Evolutionary conservation across 208 protist species (phyloP).

Genomic region (Leishmania braziliensis): DNA sequence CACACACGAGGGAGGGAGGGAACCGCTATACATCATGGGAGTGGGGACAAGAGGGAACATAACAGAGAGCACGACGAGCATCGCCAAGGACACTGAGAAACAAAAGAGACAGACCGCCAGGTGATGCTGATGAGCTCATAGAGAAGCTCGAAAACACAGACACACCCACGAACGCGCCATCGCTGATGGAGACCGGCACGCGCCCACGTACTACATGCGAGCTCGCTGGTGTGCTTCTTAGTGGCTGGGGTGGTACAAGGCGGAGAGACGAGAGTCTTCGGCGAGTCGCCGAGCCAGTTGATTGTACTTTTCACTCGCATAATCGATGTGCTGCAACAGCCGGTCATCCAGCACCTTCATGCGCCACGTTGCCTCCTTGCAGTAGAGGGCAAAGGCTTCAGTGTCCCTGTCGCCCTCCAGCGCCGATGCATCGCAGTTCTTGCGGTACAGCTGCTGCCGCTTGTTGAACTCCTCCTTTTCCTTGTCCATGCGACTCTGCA

Average conservation of each 20-base stretch:
- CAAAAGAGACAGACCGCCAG: not conserved
- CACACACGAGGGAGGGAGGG: not conserved
- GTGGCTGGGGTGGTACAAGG: slow-evolving; percentile 45
- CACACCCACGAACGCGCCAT: not conserved
- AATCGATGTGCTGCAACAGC: slow-evolving; percentile 85
- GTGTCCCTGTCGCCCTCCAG: slow-evolving; percentile 73
- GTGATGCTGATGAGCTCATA: not conserved
- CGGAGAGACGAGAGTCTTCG: slow-evolving; percentile 72
- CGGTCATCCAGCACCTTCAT: slow-evolving; percentile 92
- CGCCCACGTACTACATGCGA: not conserved
- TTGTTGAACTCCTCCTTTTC: slow-evolving; percentile 88
- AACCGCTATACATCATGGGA: not conserved
- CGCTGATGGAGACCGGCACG: not conserved
- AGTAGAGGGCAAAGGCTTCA: slow-evolving; percentile 86
- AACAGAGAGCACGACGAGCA: not conserved
- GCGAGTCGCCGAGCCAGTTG: slow-evolving; percentile 74
- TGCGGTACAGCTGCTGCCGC: slow-evolving; percentile 76
- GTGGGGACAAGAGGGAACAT: not conserved
- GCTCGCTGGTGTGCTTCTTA: not conserved
- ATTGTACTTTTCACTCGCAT: slow-evolving; percentile 86
- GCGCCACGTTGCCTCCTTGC: slow-evolving; percentile 90
- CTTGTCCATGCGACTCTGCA: slow-evolving; percentile 87
- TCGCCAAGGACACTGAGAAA: not conserved
- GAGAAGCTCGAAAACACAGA: not conserved
- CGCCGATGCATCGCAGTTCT: slow-evolving; percentile 61